These are phyloP conservation scores for Chlorencoelia australis DNA, from an alignment of 2,329 filamentous ascomycete species.

Conservation along the genomic window DNA sequence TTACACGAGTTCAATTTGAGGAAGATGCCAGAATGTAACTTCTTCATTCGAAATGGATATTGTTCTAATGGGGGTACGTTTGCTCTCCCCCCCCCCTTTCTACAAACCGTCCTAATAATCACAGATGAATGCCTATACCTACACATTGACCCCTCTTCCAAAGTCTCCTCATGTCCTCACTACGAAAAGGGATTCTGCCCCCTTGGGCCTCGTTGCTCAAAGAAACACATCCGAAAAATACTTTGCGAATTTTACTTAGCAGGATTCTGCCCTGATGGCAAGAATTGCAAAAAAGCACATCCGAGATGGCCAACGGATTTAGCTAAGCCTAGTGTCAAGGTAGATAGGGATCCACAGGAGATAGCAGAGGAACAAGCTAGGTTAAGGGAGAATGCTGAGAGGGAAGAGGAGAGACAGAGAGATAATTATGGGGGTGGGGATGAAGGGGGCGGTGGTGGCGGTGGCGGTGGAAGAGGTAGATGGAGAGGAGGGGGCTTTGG, in stretches of 20 bases:
- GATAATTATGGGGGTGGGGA: slow-evolving; percentile 26
- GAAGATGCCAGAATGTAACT: slow-evolving; percentile 97
- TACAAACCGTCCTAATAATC: slow-evolving; percentile 6
- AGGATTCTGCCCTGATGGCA: slow-evolving; percentile 86
- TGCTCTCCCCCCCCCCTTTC: background rate
- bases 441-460: slow-evolving; percentile 25
- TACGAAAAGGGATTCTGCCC: slow-evolving; percentile 95
- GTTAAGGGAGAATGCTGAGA: slow-evolving; percentile 41
- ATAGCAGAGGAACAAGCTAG: slow-evolving; percentile 50
- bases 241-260: slow-evolving; percentile 81
- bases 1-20: slow-evolving; percentile 97
- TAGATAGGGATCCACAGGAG: slow-evolving; percentile 44
- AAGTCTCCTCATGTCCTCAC: slow-evolving; percentile 73
- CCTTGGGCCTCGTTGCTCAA: slow-evolving; percentile 74
- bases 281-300: slow-evolving; percentile 68
- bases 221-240: slow-evolving; percentile 76
- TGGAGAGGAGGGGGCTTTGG: slow-evolving; percentile 16
- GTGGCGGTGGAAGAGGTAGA: slow-evolving; percentile 24
- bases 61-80: slow-evolving; percentile 67
- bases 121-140: slow-evolving; percentile 85
- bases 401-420: slow-evolving; percentile 36
- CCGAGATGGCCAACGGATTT: slow-evolving; percentile 65
- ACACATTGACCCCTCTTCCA: slow-evolving; percentile 74
- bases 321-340: slow-evolving; percentile 64
- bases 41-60: slow-evolving; percentile 86